These are phyloP conservation scores for Xylariaceae sp. DNA, from an alignment of 2,329 filamentous ascomycete genomes.

Conservation along the genomic window DNA sequence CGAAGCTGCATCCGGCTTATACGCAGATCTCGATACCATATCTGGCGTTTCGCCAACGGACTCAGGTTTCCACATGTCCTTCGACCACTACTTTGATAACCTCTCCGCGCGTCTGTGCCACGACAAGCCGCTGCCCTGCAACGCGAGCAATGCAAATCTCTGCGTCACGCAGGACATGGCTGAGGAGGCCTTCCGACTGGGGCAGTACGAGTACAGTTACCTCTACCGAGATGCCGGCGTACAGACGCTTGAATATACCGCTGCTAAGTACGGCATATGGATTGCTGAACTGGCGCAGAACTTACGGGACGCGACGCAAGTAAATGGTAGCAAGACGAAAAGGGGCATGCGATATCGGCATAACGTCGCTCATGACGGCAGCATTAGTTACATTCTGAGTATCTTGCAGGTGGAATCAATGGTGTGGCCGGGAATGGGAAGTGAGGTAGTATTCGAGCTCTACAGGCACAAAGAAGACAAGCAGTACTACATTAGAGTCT, in stretches of 20 bases:
- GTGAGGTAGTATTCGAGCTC: slow-evolving; percentile 75
- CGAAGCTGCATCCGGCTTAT: slow-evolving; percentile 52
- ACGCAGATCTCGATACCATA: slow-evolving; percentile 60
- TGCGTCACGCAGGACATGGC: slow-evolving; percentile 65
- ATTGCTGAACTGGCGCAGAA: slow-evolving; percentile 68
- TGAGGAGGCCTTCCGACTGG: slow-evolving; percentile 70
- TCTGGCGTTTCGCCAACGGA: slow-evolving; percentile 60
- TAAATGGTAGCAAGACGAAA: slow-evolving; percentile 13
- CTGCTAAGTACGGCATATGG: slow-evolving; percentile 67
- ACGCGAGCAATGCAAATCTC: slow-evolving; percentile 42
- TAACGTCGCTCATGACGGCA: slow-evolving; percentile 80
- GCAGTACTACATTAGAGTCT: slow-evolving; percentile 59
- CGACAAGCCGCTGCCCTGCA: slow-evolving; percentile 68
- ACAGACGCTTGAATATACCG: slow-evolving; percentile 60
- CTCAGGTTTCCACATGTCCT: slow-evolving; percentile 64
- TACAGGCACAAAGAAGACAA: slow-evolving; percentile 38
- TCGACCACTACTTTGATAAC: slow-evolving; percentile 85
- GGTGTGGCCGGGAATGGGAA: slow-evolving; percentile 84
- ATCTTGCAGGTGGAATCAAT: slow-evolving; percentile 71
- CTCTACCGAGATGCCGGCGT: slow-evolving; percentile 65
- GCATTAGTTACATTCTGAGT: slow-evolving; percentile 62
- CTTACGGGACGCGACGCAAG: slow-evolving; percentile 49
- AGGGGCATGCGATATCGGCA: slow-evolving; percentile 57
- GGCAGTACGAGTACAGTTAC: slow-evolving; percentile 78
- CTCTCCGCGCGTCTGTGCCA: slow-evolving; percentile 78